Percentiles rank a stretch among this genome's conserved stretches.
Conservation (phyloP, 75 land plant species). For the Sequoia sempervirens region DNA sequence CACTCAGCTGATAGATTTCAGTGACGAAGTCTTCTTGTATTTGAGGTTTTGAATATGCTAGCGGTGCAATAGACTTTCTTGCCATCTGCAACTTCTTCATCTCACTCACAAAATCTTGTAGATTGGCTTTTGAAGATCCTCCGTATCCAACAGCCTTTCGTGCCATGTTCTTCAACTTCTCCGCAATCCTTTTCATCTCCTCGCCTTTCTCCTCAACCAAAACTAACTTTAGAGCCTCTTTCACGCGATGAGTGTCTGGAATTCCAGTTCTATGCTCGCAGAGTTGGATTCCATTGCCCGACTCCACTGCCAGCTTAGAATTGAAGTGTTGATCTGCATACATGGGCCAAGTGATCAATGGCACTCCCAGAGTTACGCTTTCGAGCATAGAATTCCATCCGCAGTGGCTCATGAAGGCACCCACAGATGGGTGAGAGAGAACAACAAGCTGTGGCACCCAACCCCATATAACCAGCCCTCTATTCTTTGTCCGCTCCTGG, state of each 20-base stretch:
- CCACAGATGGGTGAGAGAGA: background rate
- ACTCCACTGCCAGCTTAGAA: background rate
- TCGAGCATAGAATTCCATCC: background rate
- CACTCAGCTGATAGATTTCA: too few species aligned
- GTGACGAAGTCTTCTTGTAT: too few species aligned
- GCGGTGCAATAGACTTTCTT: too few species aligned
- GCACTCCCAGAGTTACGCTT: too few species aligned
- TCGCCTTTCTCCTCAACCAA: background rate
- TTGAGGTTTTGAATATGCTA: too few species aligned
- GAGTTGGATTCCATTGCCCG: background rate
- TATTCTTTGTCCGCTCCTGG: background rate
- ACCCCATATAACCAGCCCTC: slow-evolving; percentile 7
- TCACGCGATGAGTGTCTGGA: background rate
- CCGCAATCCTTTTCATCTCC: background rate
- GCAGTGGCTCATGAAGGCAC: slow-evolving; percentile 10
- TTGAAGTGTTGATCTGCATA: background rate
- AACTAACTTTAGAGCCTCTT: background rate
- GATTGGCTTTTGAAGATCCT: background rate
- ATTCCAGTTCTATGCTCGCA: background rate
- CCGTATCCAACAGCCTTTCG: background rate
- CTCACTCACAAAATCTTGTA: background rate
- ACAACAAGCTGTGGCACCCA: too few species aligned
- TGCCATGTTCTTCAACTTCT: background rate
- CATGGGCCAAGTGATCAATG: slow-evolving; percentile 1
- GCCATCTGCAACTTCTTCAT: background rate